phyloP scores from a whole-genome alignment of 2,329 filamentous ascomycete species.

The Pseudogymnoascus verrucosus region DNA sequence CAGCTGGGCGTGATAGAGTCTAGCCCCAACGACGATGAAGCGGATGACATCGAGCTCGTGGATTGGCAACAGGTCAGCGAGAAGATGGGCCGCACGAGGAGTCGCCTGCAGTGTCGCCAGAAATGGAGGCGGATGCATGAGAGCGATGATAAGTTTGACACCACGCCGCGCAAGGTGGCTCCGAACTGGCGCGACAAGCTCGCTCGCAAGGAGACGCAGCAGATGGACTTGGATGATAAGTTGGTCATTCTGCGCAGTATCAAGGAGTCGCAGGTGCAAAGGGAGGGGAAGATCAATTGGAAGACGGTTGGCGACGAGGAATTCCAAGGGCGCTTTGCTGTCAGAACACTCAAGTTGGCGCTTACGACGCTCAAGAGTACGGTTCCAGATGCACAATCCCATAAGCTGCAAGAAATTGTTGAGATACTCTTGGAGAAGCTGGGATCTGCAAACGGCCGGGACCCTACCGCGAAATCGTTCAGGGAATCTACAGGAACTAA shows the following conservation, averaged over 20 bases:
- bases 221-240: conserved; percentile 39
- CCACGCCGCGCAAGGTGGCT: conserved; percentile 11
- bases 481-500: neutral
- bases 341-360: conserved; percentile 22
- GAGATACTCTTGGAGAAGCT: conserved; percentile 19
- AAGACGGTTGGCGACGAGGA: conserved; percentile 34
- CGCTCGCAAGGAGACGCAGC: conserved; percentile 35
- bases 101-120: conserved; percentile 56
- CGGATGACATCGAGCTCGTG: conserved; percentile 32
- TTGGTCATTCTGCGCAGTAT: conserved; percentile 38
- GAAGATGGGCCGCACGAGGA: conserved; percentile 53
- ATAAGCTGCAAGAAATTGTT: conserved; percentile 24
- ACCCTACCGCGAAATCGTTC: conserved; percentile 1
- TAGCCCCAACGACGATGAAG: conserved; percentile 25
- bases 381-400: conserved; percentile 22
- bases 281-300: conserved; percentile 45
- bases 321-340: conserved; percentile 32
- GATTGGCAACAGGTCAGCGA: conserved; percentile 59
- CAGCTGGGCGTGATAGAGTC: conserved; percentile 20
- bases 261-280: conserved; percentile 31
- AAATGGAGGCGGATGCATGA: conserved; percentile 54
- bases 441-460: conserved; percentile 9
- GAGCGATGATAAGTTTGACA: conserved; percentile 19
- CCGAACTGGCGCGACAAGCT: conserved; percentile 36
- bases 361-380: conserved; percentile 22